A percentile compares a stretch with the other conserved stretches of the same genome.
Conservation (phyloP, 257 asterid species). For the Solanum acaule region DNA sequence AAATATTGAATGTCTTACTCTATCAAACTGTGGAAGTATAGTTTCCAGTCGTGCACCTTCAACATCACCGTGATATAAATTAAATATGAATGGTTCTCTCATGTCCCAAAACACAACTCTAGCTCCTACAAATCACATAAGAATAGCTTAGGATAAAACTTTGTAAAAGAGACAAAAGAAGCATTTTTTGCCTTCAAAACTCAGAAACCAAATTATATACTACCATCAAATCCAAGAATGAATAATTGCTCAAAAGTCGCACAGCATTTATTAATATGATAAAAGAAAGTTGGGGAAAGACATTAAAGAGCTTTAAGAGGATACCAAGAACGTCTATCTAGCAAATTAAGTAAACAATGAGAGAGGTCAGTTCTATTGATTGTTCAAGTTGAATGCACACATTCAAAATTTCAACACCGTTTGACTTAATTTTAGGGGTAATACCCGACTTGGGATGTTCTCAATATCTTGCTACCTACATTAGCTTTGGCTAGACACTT, state of each 20-base stretch:
- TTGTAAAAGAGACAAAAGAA: background rate
- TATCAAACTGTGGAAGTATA: slow-evolving; percentile 68
- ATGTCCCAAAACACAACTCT: slow-evolving; percentile 92
- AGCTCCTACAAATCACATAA: slow-evolving; percentile 45
- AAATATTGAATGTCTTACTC: slow-evolving; percentile 35
- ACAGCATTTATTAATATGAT: background rate
- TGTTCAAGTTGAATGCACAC: background rate
- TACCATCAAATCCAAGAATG: background rate
- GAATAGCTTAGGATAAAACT: background rate
- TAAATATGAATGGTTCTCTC: slow-evolving; percentile 64
- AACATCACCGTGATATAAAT: slow-evolving; percentile 64
- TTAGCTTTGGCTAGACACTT: background rate
- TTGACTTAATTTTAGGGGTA: background rate
- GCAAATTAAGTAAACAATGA: background rate
- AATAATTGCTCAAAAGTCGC: background rate
- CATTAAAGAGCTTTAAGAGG: background rate
- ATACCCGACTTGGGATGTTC: background rate
- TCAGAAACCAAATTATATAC: background rate
- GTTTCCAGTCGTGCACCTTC: slow-evolving; percentile 76
- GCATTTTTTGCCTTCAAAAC: background rate
- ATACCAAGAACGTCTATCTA: background rate
- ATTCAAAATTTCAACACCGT: background rate
- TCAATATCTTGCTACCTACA: background rate
- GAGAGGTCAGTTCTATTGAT: background rate
- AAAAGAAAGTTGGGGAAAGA: background rate